A percentile compares a stretch with the other conserved stretches of the same genome.
phyloP scores from a whole-genome alignment of 164 flowering plant species.

The Annona cherimola region DNA sequence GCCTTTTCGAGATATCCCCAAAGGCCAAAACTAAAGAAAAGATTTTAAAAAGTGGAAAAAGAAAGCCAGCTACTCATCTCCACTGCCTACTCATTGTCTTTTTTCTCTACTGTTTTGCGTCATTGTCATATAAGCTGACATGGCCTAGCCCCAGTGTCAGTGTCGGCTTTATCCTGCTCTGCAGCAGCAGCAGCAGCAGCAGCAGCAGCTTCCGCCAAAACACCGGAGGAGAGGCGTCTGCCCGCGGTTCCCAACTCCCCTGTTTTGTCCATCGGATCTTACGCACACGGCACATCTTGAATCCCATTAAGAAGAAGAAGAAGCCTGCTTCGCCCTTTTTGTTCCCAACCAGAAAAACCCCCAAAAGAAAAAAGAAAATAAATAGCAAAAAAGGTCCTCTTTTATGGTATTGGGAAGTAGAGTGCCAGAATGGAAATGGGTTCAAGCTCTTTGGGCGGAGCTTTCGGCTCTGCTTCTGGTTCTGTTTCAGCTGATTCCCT shows the following conservation, averaged over 20 bases:
- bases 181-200: conserved; percentile 1
- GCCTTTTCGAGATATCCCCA: not conserved
- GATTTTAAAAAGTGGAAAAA: not conserved
- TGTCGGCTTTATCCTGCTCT: conserved; percentile 30
- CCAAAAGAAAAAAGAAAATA: not conserved
- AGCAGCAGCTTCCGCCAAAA: conserved; percentile 12
- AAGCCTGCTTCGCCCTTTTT: not conserved
- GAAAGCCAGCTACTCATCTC: not conserved
- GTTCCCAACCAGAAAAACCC: conserved; percentile 6
- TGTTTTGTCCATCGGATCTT: conserved; percentile 7
- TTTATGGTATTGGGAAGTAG: conserved; percentile 24
- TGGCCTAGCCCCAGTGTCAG: conserved; percentile 51
- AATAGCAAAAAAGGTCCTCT: too few species aligned
- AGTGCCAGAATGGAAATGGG: conserved; percentile 35
- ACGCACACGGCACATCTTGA: not conserved
- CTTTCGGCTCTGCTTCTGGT: conserved; percentile 24
- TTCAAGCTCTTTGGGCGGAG: conserved; percentile 27
- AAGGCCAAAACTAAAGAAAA: not conserved
- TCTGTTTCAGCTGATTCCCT: conserved; percentile 43
- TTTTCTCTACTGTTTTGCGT: conserved; percentile 7
- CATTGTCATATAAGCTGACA: conserved; percentile 30
- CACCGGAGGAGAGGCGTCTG: conserved; percentile 10
- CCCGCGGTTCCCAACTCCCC: not conserved
- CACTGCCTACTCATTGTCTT: conserved; percentile 1
- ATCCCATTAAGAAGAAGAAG: not conserved